phyloP scores from a whole-genome alignment of 768 basidiomycete genomes.

The Suillus fuscotomentosus region DNA sequence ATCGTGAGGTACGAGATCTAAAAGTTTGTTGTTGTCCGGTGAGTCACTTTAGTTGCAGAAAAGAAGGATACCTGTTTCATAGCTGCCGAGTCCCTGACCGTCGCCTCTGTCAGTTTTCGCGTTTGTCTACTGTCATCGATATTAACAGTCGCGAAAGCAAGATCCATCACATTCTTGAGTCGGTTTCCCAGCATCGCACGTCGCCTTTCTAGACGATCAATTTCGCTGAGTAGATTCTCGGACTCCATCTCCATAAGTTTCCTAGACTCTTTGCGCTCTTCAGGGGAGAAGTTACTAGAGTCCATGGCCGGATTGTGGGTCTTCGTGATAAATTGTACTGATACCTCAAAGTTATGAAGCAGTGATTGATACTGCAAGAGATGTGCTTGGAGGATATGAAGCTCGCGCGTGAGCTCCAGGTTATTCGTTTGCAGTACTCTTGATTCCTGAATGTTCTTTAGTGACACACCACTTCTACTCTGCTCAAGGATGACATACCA shows the following conservation, averaged over 20 bases:
- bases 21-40: background rate
- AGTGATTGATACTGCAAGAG: conserved; percentile 54
- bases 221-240: conserved; percentile 45
- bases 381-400: conserved; percentile 58
- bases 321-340: conserved; percentile 46
- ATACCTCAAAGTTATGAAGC: conserved; percentile 51
- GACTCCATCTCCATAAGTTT: conserved; percentile 46
- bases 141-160: conserved; percentile 56
- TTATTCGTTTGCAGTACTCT: conserved; percentile 39
- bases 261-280: conserved; percentile 21
- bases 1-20: conserved; percentile 52
- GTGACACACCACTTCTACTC: background rate
- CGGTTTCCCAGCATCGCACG: conserved; percentile 28
- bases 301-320: conserved; percentile 51
- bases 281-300: conserved; percentile 12
- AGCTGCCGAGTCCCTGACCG: conserved; percentile 41
- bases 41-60: conserved; percentile 24
- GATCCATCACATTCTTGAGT: conserved; percentile 32
- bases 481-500: conserved; percentile 36
- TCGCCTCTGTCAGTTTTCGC: conserved; percentile 47
- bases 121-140: conserved; percentile 54
- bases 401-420: conserved; percentile 46
- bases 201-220: conserved; percentile 43
- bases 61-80: conserved; percentile 30
- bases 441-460: conserved; percentile 38